These are phyloP conservation scores for Coprinopsis marcescibilis DNA, from an alignment of 768 basidiomycete species.

Conservation along the genomic window DNA sequence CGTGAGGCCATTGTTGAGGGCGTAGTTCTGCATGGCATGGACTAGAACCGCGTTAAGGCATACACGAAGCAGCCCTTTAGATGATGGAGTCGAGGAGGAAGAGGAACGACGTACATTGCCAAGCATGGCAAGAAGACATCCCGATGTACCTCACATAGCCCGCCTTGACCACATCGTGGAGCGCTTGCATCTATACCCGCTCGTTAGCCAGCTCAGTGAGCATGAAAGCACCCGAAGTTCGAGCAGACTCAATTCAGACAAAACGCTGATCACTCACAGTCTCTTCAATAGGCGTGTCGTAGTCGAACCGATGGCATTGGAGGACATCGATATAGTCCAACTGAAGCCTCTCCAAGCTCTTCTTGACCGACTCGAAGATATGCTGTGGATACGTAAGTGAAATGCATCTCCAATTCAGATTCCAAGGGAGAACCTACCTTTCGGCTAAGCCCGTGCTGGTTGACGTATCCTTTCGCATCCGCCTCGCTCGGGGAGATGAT, in stretches of 20 bases:
- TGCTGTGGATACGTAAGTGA: no score
- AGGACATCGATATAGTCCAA: conserved; percentile 73
- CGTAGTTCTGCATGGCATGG: conserved; percentile 54
- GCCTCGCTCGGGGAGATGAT: conserved; percentile 12
- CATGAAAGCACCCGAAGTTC: no score
- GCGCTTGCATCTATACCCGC: conserved; percentile 63
- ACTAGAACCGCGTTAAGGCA: conserved; percentile 20
- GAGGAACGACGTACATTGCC: conserved; percentile 39
- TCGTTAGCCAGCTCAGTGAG: no score
- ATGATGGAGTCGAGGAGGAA: no score
- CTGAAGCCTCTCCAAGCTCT: conserved; percentile 62
- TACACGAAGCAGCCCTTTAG: no score
- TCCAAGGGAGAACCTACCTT: no score
- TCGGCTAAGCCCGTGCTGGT: conserved; percentile 41
- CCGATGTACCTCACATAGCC: conserved; percentile 60
- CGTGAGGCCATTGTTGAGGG: conserved; percentile 46
- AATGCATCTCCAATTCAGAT: no score
- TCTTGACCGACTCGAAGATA: conserved; percentile 66
- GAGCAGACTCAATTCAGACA: no score
- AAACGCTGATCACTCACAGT: conserved; percentile 30
- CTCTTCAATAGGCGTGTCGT: conserved; percentile 55
- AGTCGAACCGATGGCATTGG: conserved; percentile 62
- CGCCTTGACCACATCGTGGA: conserved; percentile 59
- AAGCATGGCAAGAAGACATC: conserved; percentile 51
- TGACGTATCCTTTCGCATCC: conserved; percentile 44